Base-by-base conservation (phyloP, 1,139 yeast species). In the Yamadazyma triangularis region DNA sequence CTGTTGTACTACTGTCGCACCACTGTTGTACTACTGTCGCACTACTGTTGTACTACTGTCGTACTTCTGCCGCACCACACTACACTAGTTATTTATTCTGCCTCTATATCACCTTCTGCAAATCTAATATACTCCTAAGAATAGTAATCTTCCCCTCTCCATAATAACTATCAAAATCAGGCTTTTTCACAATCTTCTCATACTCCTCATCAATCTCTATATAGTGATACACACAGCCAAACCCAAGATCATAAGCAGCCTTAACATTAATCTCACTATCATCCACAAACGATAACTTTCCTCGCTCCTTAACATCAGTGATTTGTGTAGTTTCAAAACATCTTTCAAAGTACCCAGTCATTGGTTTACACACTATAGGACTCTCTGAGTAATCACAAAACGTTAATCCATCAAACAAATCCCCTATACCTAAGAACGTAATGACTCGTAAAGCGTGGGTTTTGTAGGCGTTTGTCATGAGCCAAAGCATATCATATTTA, bases 391-490 rank as follows among this genome's bases (percentile, higher is more conserved):
- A 91, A 59, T 91, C 95, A 60, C 98, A 91, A 58, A 65, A 91
- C 0, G 96, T 87, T 45, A 91, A 71, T 1, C 98, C 98, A 44
- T 89, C 97, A 51, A 91, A 89, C 35, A 87, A 54, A 52, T 89
- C 96, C 14, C 91, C 96, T 21, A 91, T 56, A 2, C 96, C 97
- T 30, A 91, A 66, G 33, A 89, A 66, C 25, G 79, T 70, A 13
- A 88, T 70, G 12, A 85, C 94, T 33, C 91, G 67, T 33, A 78
- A 50, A 1, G 93, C 97, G 54, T 91, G 97, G 48, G 76, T 86
- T 53, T 82, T 79, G 62, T 89, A 91, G 1, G 98, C 98, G 52
- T 91, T 91, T 11, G 98, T 91, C 47, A 88, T 82, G 28, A 91
- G 69, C 98, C 98, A 91, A 37, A 68, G 60, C 34, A 49, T 45